Evolutionary conservation across 2,329 filamentous ascomycete species (phyloP).

Genomic region (Paecilomyces fulvus): DNA sequence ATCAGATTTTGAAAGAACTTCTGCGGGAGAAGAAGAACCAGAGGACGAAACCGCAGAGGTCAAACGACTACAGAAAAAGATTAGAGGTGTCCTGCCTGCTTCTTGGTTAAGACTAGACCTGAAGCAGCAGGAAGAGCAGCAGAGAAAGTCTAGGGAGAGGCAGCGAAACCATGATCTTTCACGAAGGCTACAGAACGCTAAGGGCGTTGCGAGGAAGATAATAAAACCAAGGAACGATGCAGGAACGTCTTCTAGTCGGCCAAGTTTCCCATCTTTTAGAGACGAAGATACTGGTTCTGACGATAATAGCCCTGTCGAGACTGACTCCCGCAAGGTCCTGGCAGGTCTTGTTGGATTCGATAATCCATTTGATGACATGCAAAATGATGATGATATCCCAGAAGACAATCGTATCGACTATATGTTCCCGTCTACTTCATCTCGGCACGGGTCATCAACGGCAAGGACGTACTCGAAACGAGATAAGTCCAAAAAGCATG

Average conservation of each 20-base stretch:
- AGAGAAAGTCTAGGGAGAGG: constrained; percentile 8
- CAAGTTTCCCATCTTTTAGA: constrained; percentile 8
- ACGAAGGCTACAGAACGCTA: constrained; percentile 18
- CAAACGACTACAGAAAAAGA: constrained; percentile 29
- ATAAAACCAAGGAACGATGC: constrained; percentile 13
- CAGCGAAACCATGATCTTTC: constrained; percentile 12
- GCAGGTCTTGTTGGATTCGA: constrained; percentile 13
- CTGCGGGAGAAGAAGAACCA: constrained; percentile 10
- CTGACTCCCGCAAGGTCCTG: constrained; percentile 7
- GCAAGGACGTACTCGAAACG: constrained; percentile 15
- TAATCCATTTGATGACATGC: constrained; percentile 12
- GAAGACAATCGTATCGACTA: constrained; percentile 37
- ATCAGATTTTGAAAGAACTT: not conserved
- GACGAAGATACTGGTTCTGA: constrained; percentile 24
- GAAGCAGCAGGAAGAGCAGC: constrained; percentile 21
- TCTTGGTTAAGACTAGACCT: constrained; percentile 39
- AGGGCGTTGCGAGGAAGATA: constrained; percentile 27
- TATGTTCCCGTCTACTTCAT: constrained; percentile 26
- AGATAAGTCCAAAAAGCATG: constrained; percentile 1
- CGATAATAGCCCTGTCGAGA: constrained; percentile 10
- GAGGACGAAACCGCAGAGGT: constrained; percentile 20
- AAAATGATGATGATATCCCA: constrained; percentile 24
- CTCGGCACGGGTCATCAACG: constrained; percentile 9
- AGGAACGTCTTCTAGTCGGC: constrained; percentile 7
- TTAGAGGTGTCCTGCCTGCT: constrained; percentile 42